Conservation (phyloP, 805 yeast genomes). For the Middelhovenomyces tepae region DNA sequence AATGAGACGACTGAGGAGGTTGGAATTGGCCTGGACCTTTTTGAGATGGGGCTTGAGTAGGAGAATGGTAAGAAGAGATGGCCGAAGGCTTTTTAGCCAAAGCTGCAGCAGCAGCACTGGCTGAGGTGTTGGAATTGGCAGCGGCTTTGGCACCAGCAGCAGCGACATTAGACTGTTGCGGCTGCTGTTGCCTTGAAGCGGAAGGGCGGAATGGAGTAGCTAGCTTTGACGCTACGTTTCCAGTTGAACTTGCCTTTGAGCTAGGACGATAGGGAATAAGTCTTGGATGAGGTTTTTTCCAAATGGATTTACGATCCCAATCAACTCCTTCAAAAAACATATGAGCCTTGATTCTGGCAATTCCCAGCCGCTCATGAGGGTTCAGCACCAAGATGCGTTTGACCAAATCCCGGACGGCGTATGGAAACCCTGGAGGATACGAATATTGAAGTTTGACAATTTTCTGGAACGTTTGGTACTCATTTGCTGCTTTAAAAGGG, state of each 20-base stretch:
- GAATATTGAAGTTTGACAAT: conserved; percentile 69
- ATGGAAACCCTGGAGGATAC: conserved; percentile 62
- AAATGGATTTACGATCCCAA: conserved; percentile 63
- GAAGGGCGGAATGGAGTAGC: too few species aligned
- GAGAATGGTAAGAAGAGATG: conserved; percentile 7
- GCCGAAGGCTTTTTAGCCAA: conserved; percentile 14
- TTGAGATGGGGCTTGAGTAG: conserved; percentile 3
- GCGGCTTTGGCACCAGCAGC: conserved; percentile 8
- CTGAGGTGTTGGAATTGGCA: conserved; percentile 8
- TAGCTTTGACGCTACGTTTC: too few species aligned
- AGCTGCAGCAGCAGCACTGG: conserved; percentile 21
- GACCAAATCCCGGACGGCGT: conserved; percentile 56
- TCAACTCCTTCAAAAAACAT: conserved; percentile 61
- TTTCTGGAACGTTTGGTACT: conserved; percentile 78
- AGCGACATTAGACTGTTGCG: conserved; percentile 1
- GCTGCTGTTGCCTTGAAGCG: conserved; percentile 6
- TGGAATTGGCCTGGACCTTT: conserved; percentile 1
- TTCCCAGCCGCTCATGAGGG: conserved; percentile 55
- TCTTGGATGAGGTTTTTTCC: conserved; percentile 63
- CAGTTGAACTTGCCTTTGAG: background rate
- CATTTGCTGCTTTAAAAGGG: conserved; percentile 82
- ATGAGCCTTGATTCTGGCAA: conserved; percentile 52
- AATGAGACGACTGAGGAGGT: conserved; percentile 5
- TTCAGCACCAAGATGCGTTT: conserved; percentile 58
- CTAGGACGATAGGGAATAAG: conserved; percentile 47